Evolutionary conservation across 2,329 filamentous ascomycete species (phyloP).

Genomic region (Coniochaeta pulveracea): DNA sequence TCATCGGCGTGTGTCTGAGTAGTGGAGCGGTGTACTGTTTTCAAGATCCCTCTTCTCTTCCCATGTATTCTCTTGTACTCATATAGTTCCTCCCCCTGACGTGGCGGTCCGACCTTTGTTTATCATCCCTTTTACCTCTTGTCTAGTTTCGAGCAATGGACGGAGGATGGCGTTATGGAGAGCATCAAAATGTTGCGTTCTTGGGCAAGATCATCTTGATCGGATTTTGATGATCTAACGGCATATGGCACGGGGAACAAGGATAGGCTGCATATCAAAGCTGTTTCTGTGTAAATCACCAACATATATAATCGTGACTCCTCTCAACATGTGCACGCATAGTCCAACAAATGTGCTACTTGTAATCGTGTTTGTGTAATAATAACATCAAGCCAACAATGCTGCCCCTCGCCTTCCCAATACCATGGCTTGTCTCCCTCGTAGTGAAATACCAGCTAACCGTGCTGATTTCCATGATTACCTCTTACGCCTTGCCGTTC

Average conservation of each 20-base stretch:
- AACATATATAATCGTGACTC: conserved; percentile 43
- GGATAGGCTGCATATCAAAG: conserved; percentile 28
- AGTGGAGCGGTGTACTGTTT: conserved; percentile 15
- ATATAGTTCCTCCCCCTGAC: too few species aligned
- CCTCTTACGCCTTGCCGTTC: too few species aligned
- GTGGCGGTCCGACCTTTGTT: conserved; percentile 1
- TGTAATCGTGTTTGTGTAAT: too few species aligned
- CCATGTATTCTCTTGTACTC: conserved; percentile 37
- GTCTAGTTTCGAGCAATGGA: conserved; percentile 28
- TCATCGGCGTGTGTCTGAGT: conserved; percentile 16
- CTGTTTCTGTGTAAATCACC: conserved; percentile 25
- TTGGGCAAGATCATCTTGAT: conserved; percentile 24
- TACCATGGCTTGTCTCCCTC: too few species aligned
- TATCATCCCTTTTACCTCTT: conserved; percentile 22
- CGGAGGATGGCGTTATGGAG: conserved; percentile 34
- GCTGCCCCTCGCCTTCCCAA: too few species aligned
- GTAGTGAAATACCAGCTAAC: too few species aligned
- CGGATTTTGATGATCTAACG: conserved; percentile 34
- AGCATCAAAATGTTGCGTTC: conserved; percentile 34
- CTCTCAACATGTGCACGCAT: too few species aligned
- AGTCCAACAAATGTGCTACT: too few species aligned
- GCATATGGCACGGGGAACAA: conserved; percentile 26
- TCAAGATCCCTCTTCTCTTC: conserved; percentile 19
- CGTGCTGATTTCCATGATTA: too few species aligned
- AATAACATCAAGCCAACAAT: too few species aligned